A percentile compares a stretch with the other conserved stretches of the same genome.
These are phyloP conservation scores for Kuraishia cidri DNA, from an alignment of 805 yeast species.

Conservation along the genomic window DNA sequence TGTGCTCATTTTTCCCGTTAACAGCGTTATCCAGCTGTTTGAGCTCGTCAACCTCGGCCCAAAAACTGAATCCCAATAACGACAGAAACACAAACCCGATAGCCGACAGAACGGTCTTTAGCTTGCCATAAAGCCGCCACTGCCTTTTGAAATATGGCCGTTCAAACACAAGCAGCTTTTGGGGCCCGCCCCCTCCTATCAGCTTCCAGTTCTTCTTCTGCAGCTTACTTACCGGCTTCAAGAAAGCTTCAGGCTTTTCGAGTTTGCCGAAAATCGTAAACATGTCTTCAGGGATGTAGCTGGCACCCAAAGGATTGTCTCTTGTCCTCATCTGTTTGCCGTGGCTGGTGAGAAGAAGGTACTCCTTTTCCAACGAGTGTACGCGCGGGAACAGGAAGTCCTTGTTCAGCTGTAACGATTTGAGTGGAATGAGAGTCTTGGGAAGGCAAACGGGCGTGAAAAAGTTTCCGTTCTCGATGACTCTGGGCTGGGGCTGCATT, in stretches of 20 bases:
- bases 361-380: constrained; percentile 7
- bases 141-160: constrained; percentile 11
- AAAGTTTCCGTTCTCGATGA: constrained; percentile 31
- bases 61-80: constrained; percentile 16
- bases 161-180: constrained; percentile 29
- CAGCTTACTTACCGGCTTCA: constrained; percentile 28
- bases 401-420: too few species aligned
- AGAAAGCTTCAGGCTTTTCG: constrained; percentile 25
- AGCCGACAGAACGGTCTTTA: constrained; percentile 16
- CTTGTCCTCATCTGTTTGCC: constrained; percentile 24
- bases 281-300: constrained; percentile 28
- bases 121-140: constrained; percentile 5
- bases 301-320: constrained; percentile 28
- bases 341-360: constrained; percentile 13
- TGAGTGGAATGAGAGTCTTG: constrained; percentile 15
- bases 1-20: too few species aligned
- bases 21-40: background rate
- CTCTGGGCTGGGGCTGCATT: constrained; percentile 21
- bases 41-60: background rate
- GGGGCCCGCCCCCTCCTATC: constrained; percentile 38
- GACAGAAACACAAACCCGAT: constrained; percentile 17
- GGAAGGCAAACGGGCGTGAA: constrained; percentile 35
- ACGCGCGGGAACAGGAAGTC: constrained; percentile 12
- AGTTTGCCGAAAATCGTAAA: constrained; percentile 28
- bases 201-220: constrained; percentile 42